Evolutionary conservation across 441 rosid genomes (phyloP).

Genomic region (Capsella rubella): DNA sequence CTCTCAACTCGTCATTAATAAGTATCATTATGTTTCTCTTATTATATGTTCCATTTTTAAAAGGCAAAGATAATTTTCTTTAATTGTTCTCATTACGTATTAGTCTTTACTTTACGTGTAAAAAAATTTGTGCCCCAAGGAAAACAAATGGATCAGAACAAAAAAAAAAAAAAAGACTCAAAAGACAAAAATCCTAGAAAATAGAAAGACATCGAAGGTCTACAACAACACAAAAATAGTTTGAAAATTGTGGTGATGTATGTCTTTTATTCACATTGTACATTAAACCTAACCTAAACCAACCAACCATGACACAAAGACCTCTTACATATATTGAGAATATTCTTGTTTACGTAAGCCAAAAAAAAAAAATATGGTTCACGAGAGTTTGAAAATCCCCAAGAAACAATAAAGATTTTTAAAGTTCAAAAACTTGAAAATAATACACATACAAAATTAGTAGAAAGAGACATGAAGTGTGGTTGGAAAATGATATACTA

Average conservation of each 20-base stretch:
- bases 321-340: conserved; percentile 39
- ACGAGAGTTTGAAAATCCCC: conserved; percentile 43
- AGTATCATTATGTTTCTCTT: not conserved
- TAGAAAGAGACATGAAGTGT: conserved; percentile 23
- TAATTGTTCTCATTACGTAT: conserved; percentile 2
- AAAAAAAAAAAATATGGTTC: not conserved
- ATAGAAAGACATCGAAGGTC: conserved; percentile 37
- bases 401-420: conserved; percentile 4
- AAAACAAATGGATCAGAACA: conserved; percentile 36
- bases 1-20: conserved; percentile 29
- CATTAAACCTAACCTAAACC: conserved; percentile 30
- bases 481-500: conserved; percentile 43
- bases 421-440: conserved; percentile 37
- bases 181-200: conserved; percentile 37
- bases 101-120: not conserved
- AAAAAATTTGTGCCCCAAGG: conserved; percentile 23
- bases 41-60: not conserved
- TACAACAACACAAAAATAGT: conserved; percentile 32
- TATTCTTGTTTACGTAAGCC: conserved; percentile 43
- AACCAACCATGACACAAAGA: conserved; percentile 37
- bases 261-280: conserved; percentile 5
- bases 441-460: conserved; percentile 20
- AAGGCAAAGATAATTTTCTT: not conserved
- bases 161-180: conserved; percentile 34
- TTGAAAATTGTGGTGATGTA: conserved; percentile 31